These are phyloP conservation scores for Delonix regia DNA, from an alignment of 306 rosid species.

Conservation along the genomic window DNA sequence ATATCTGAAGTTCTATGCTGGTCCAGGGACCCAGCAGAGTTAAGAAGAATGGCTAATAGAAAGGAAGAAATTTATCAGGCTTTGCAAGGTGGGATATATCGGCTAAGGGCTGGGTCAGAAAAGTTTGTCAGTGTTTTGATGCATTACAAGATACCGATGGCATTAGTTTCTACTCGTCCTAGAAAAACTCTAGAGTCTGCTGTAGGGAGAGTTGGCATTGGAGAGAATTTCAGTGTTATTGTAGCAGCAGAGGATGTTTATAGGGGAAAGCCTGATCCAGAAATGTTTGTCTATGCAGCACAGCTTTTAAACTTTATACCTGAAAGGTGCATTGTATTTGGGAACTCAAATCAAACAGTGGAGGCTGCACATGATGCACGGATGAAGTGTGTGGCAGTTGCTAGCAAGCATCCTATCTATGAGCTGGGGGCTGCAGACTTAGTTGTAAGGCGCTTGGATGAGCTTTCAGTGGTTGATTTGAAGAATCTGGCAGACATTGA, in stretches of 20 bases:
- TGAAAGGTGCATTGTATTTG: conserved; percentile 95
- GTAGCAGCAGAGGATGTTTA: conserved; percentile 93
- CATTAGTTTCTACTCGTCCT: conserved; percentile 87
- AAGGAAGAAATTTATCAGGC: conserved; percentile 86
- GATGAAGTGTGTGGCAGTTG: conserved; percentile 98
- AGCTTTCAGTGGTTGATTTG: conserved; percentile 89
- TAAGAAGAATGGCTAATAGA: conserved; percentile 79
- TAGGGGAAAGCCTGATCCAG: conserved; percentile 97
- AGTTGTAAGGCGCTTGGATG: conserved; percentile 82
- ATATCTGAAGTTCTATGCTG: conserved; percentile 97
- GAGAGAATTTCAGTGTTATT: conserved; percentile 70
- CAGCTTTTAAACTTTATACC: conserved; percentile 89
- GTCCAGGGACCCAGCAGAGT: conserved; percentile 78
- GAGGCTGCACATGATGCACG: conserved; percentile 95
- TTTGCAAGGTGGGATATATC: conserved; percentile 85
- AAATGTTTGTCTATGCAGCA: conserved; percentile 86
- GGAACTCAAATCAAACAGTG: conserved; percentile 89
- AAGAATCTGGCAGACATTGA: conserved; percentile 85
- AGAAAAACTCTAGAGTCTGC: conserved; percentile 77
- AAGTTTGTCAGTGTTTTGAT: conserved; percentile 87
- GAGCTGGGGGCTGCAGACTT: conserved; percentile 94
- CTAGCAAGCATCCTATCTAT: conserved; percentile 95
- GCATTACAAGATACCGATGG: conserved; percentile 93
- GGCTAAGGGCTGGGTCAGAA: conserved; percentile 72
- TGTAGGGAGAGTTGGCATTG: conserved; percentile 72